Evolutionary conservation across 208 protist species (phyloP).

Genomic region (Angomonas deanei): DNA sequence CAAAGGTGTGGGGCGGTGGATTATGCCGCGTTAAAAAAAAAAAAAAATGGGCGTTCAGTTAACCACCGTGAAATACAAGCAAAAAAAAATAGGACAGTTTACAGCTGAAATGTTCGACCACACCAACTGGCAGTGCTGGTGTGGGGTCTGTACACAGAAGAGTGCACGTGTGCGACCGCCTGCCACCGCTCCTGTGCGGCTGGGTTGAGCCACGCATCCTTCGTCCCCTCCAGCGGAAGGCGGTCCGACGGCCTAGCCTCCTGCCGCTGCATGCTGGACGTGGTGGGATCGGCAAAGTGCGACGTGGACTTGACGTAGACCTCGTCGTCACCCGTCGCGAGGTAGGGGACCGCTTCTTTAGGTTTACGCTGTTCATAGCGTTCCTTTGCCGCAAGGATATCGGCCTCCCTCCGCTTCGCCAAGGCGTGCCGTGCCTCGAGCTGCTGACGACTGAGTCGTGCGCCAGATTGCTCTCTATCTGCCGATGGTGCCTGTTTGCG

Average conservation of each 20-base stretch:
- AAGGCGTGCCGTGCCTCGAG: neutral
- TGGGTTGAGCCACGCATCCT: neutral
- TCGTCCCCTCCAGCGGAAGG: neutral
- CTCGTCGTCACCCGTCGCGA: neutral
- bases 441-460: too few species aligned
- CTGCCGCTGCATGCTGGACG: neutral
- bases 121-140: neutral
- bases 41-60: neutral
- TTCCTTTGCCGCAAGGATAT: neutral
- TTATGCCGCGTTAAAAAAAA: too few species aligned
- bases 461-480: too few species aligned
- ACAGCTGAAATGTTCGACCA: neutral
- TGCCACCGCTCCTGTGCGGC: neutral
- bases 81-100: too few species aligned
- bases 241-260: neutral
- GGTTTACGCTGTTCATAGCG: too few species aligned
- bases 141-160: neutral
- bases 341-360: too few species aligned
- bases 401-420: neutral
- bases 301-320: too few species aligned
- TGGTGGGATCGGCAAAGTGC: neutral
- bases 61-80: neutral
- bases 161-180: neutral
- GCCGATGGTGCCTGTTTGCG: too few species aligned
- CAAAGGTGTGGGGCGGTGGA: too few species aligned